Evolutionary conservation across 805 yeast species (phyloP).

Genomic region (Barnettozyma wickerhamii): DNA sequence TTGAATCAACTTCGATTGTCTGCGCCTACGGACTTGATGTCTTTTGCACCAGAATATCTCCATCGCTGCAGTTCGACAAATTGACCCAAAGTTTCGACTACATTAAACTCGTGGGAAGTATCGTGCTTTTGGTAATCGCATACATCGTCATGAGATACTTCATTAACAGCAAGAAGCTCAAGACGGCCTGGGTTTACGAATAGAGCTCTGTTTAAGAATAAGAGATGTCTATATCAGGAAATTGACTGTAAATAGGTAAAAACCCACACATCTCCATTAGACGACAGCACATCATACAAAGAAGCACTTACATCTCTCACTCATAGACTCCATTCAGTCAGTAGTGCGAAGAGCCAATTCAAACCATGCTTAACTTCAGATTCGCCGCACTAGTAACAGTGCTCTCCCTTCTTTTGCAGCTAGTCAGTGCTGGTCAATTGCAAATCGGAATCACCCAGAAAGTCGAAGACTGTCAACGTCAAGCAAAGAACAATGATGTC

Average conservation of each 20-base stretch:
- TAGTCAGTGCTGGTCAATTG: constrained; percentile 3
- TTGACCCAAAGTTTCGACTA: constrained; percentile 67
- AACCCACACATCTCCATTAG: too few species aligned
- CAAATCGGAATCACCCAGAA: constrained; percentile 9
- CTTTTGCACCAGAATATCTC: constrained; percentile 73
- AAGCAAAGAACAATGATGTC: constrained; percentile 60
- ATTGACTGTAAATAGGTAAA: too few species aligned
- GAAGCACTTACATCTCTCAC: too few species aligned
- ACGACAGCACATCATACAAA: too few species aligned
- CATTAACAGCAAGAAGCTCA: constrained; percentile 49
- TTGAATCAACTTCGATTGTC: constrained; percentile 79
- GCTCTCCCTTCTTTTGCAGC: not conserved
- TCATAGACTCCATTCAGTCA: too few species aligned
- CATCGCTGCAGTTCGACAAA: constrained; percentile 80
- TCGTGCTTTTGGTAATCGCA: constrained; percentile 43
- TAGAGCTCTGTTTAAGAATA: too few species aligned
- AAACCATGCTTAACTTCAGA: constrained; percentile 8
- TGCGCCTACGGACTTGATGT: constrained; percentile 65
- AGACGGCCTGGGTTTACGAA: constrained; percentile 25
- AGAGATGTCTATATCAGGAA: too few species aligned
- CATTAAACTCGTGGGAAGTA: constrained; percentile 55
- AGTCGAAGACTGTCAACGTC: constrained; percentile 46
- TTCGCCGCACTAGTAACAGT: constrained; percentile 1
- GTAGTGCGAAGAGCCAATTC: too few species aligned
- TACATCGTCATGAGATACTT: constrained; percentile 52